Evolutionary conservation across 768 basidiomycete species (phyloP).

Genomic region (Sistotremastrum niveocremeum): DNA sequence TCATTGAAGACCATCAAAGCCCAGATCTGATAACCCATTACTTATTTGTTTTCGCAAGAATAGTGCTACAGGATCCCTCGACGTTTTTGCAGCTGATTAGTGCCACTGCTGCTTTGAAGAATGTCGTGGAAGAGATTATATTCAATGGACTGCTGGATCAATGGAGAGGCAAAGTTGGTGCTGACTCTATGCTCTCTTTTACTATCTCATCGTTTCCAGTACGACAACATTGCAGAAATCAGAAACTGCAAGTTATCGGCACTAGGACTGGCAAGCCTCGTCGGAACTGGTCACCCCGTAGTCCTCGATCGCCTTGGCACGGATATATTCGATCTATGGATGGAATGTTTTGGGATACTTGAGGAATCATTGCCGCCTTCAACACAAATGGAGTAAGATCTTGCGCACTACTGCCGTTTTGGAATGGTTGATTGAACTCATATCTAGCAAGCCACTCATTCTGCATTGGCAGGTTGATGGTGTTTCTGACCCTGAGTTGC

Average conservation of each 20-base stretch:
- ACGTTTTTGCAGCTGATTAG: slow-evolving; percentile 62
- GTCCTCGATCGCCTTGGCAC: slow-evolving; percentile 56
- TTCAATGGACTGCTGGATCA: slow-evolving; percentile 61
- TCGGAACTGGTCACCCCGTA: slow-evolving; percentile 60
- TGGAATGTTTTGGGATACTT: slow-evolving; percentile 79
- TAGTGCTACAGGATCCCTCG: slow-evolving; percentile 48
- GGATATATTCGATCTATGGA: slow-evolving; percentile 79
- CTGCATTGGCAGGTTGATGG: slow-evolving; percentile 15
- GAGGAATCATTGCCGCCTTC: slow-evolving; percentile 45
- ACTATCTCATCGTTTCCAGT: slow-evolving; percentile 30
- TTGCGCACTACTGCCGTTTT: neutral
- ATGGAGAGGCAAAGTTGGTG: slow-evolving; percentile 70
- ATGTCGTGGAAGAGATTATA: slow-evolving; percentile 36
- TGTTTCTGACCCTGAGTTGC: slow-evolving; percentile 25
- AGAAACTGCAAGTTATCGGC: slow-evolving; percentile 73
- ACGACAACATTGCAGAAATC: slow-evolving; percentile 84
- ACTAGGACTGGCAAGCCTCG: slow-evolving; percentile 66
- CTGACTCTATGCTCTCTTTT: neutral
- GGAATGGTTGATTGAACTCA: neutral
- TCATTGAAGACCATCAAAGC: slow-evolving; percentile 44
- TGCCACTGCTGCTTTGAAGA: slow-evolving; percentile 37
- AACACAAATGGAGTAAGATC: slow-evolving; percentile 12
- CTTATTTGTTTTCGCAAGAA: slow-evolving; percentile 61
- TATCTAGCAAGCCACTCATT: neutral
- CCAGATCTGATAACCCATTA: slow-evolving; percentile 40